These are phyloP conservation scores for Phytopythium chamaehyphon DNA, from an alignment of 352 stramenopile species.

Conservation along the genomic window DNA sequence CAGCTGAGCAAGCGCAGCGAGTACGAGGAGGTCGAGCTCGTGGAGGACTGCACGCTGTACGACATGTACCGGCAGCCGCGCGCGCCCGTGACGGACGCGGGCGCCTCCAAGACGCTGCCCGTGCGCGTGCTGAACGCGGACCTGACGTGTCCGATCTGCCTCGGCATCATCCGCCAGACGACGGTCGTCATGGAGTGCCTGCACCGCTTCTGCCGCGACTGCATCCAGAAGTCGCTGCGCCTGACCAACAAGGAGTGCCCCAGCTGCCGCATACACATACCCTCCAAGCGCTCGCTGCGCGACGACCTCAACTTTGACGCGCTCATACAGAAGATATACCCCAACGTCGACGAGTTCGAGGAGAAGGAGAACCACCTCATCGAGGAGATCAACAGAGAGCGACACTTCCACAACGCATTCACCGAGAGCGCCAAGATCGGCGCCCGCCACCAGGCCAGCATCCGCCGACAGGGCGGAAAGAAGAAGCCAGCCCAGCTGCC, in stretches of 20 bases:
- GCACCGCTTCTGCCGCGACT: constrained; percentile 89
- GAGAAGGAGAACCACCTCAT: constrained; percentile 80
- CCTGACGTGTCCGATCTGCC: constrained; percentile 86
- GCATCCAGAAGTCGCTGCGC: constrained; percentile 86
- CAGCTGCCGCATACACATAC: constrained; percentile 88
- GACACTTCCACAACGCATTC: constrained; percentile 82
- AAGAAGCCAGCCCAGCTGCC: constrained; percentile 16
- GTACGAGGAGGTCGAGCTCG: constrained; percentile 84
- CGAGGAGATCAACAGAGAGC: constrained; percentile 65
- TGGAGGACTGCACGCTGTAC: constrained; percentile 88
- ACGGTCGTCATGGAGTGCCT: constrained; percentile 90
- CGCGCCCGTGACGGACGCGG: constrained; percentile 47
- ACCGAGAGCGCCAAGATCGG: constrained; percentile 72
- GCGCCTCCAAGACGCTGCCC: constrained; percentile 52
- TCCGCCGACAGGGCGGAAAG: constrained; percentile 33
- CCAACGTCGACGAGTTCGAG: constrained; percentile 77
- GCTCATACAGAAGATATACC: constrained; percentile 84
- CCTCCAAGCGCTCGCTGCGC: constrained; percentile 79
- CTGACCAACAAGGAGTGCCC: constrained; percentile 86
- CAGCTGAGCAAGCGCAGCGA: constrained; percentile 63
- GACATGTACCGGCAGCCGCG: constrained; percentile 86
- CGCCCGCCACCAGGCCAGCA: constrained; percentile 58
- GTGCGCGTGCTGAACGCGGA: constrained; percentile 75
- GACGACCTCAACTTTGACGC: constrained; percentile 84
- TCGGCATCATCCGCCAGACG: constrained; percentile 82